Evolutionary conservation across 176 grass and related monocot species (phyloP), one percentile per base, ranked within the genome.

Genomic region (Carex littledalei): DNA sequence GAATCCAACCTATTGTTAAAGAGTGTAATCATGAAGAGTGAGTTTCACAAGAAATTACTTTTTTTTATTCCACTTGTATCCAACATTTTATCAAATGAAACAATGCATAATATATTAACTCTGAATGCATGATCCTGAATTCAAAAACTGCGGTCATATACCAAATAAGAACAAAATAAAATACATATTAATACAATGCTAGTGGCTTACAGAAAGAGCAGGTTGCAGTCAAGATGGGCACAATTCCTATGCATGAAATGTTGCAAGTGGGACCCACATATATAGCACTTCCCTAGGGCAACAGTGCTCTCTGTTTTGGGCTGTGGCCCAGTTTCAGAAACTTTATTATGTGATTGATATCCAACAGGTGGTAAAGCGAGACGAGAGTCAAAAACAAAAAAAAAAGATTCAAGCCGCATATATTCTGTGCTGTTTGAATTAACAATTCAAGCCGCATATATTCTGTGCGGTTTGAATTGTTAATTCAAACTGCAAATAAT

Each of bases 231-330:
- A 32, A 93, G 87, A 86, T 93, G 93, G 39, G 95, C 91, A 11
- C 95, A 98, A 84, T 98, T 98, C 39, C 92, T 93, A 76, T 98
- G 92, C 85, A 86, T 81, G 84, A 94, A 91, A 86, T 98, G 92
- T 13, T 80, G 68, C 63, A 90, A 86, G 79, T 90, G 84, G 0
- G 95, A 93, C 67, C 83, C 81, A 62, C 95, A 98, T 37, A 90
- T 35, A 45, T 90, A 94, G 84, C 95, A 98, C 82, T 84, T 90
- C 18, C 86, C 91, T 78, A 94, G 85, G 56, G 85, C 79, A 45
- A 49, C 71, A 58, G 3, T 73, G 20, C 61, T 79, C 21, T 66
- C 41, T 17, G 74, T 75, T 66, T 83, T 16, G 10, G 78, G 26
- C 21, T 15, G 63, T 13, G 73, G 56, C 73, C 11, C 80, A 81